A percentile compares a stretch with the other conserved stretches of the same genome.
Evolutionary conservation across 2,329 filamentous ascomycete genomes (phyloP).

Genomic region (Pestalotiopsis sp.): DNA sequence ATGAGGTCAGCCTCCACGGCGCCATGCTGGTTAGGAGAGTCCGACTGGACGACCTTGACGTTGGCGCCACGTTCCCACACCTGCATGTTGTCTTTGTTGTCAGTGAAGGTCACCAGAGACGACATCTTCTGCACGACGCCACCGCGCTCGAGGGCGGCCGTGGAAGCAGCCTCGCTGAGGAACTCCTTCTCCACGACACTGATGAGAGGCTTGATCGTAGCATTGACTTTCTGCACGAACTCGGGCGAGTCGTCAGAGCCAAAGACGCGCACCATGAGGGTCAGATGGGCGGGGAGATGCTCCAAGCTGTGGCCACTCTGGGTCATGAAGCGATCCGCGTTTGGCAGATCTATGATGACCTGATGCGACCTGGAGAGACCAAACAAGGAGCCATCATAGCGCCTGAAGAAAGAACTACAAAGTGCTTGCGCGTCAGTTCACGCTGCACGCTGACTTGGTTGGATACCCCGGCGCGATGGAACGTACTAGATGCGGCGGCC

Average conservation of each 20-base stretch:
- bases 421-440: not conserved
- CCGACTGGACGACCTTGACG: conserved; percentile 1
- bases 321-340: conserved; percentile 16
- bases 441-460: too few species aligned
- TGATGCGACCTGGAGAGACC: conserved; percentile 29
- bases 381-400: conserved; percentile 14
- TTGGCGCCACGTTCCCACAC: conserved; percentile 19
- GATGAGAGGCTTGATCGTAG: not conserved
- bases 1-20: conserved; percentile 18
- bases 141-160: conserved; percentile 14
- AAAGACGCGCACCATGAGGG: conserved; percentile 17
- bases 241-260: conserved; percentile 11
- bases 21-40: not conserved
- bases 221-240: not conserved
- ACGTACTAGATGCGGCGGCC: conserved; percentile 12
- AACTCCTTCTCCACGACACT: conserved; percentile 15
- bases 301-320: conserved; percentile 11
- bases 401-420: conserved; percentile 5
- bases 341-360: conserved; percentile 24
- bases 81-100: conserved; percentile 7
- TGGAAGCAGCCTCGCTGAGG: conserved; percentile 14
- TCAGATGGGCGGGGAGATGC: conserved; percentile 2
- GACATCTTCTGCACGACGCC: conserved; percentile 12
- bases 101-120: conserved; percentile 15
- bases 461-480: not conserved